These are phyloP conservation scores for Pseudogymnoascus sp. DNA, from an alignment of 2,329 filamentous ascomycete genomes.

Conservation along the genomic window DNA sequence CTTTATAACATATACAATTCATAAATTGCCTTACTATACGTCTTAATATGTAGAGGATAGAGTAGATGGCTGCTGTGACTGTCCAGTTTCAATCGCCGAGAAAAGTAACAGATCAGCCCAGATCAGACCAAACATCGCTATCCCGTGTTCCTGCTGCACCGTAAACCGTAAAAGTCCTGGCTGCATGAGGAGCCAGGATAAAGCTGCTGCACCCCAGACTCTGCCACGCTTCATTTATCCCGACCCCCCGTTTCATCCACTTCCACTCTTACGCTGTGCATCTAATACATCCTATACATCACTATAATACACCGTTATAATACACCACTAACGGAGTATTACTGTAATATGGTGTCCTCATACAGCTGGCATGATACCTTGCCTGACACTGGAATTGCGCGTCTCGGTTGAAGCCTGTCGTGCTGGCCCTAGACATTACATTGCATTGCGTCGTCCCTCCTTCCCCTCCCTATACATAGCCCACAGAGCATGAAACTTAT, in stretches of 20 bases:
- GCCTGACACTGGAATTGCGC: not conserved
- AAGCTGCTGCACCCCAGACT: conserved; percentile 2
- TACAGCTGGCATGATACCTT: not conserved
- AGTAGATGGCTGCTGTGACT: not conserved
- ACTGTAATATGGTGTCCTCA: too few species aligned
- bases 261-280: not conserved
- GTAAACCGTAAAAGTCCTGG: too few species aligned
- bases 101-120: not conserved
- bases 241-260: not conserved
- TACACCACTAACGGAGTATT: too few species aligned
- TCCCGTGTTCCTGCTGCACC: not conserved
- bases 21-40: not conserved
- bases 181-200: not conserved
- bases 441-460: not conserved
- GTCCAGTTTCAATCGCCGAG: not conserved
- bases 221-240: conserved; percentile 4
- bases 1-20: not conserved
- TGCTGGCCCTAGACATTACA: not conserved
- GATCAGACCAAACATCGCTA: not conserved
- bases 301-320: too few species aligned
- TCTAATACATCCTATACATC: too few species aligned
- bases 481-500: not conserved
- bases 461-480: not conserved
- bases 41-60: not conserved
- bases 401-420: not conserved